Conservation (phyloP, 106 monocot species). For the Acorus calamus region DNA sequence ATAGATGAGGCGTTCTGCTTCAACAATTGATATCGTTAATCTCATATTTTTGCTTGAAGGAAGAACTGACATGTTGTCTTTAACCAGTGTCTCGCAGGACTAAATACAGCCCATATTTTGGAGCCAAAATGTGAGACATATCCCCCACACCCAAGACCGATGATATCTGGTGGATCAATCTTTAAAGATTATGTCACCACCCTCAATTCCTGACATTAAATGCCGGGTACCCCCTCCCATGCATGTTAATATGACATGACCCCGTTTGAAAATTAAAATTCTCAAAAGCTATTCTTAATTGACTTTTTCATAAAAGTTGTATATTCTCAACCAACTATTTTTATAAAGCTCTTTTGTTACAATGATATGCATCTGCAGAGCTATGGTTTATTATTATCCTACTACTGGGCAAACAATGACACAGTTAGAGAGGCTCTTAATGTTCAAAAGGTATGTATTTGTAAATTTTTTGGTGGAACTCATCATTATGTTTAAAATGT, state of each 20-base stretch:
- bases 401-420: slow-evolving; percentile 39
- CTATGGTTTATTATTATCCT: slow-evolving; percentile 1
- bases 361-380: too few species aligned
- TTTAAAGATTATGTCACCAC: not conserved
- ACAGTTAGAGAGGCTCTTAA: slow-evolving; percentile 28
- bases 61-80: not conserved
- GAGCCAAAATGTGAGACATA: slow-evolving; percentile 22
- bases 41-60: not conserved
- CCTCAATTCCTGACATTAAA: not conserved
- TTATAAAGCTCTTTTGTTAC: too few species aligned
- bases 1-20: slow-evolving; percentile 8
- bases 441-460: slow-evolving; percentile 24
- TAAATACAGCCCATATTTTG: slow-evolving; percentile 26
- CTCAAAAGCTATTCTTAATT: too few species aligned
- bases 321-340: too few species aligned
- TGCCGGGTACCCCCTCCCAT: not conserved
- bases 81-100: slow-evolving; percentile 8
- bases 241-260: not conserved
- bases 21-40: too few species aligned
- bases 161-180: not conserved
- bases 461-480: too few species aligned
- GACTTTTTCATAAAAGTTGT: too few species aligned
- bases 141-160: not conserved
- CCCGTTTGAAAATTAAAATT: not conserved
- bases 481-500: too few species aligned